Percentiles rank a stretch among this genome's conserved stretches.
Conservation (phyloP, 148 eudicot genomes). For the Silene latifolia region DNA sequence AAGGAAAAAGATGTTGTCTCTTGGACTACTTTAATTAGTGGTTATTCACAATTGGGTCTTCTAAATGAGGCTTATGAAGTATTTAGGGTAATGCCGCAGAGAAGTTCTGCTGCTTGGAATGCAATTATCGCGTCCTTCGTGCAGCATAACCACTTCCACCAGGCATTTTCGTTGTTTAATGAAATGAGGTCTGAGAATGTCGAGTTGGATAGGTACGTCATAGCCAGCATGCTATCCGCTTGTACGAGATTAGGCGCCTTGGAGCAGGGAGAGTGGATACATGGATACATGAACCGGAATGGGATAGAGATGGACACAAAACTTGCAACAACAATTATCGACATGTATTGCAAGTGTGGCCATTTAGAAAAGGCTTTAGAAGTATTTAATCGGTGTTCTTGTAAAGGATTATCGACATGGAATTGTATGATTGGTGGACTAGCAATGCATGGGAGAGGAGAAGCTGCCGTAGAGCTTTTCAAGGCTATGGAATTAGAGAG, state of each 20-base stretch:
- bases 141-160: conserved; percentile 41
- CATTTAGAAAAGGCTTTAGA: conserved; percentile 53
- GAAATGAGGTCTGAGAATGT: conserved; percentile 47
- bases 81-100: conserved; percentile 45
- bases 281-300: conserved; percentile 36
- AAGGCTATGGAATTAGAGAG: conserved; percentile 47
- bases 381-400: conserved; percentile 36
- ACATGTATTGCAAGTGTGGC: conserved; percentile 77
- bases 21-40: conserved; percentile 77
- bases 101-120: conserved; percentile 56
- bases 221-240: conserved; percentile 77
- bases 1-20: conserved; percentile 42
- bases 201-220: conserved; percentile 51
- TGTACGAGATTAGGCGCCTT: conserved; percentile 63
- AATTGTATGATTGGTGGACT: conserved; percentile 75
- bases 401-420: conserved; percentile 64
- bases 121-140: conserved; percentile 67
- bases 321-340: conserved; percentile 53
- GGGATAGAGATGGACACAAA: conserved; percentile 51
- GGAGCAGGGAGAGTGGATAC: conserved; percentile 55
- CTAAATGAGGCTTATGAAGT: conserved; percentile 49
- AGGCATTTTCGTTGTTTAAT: conserved; percentile 55
- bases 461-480: conserved; percentile 57
- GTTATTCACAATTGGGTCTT: conserved; percentile 56
- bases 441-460: conserved; percentile 62